These are phyloP conservation scores for Clarkia xantiana DNA, from an alignment of 345 rosid genomes.

Conservation along the genomic window DNA sequence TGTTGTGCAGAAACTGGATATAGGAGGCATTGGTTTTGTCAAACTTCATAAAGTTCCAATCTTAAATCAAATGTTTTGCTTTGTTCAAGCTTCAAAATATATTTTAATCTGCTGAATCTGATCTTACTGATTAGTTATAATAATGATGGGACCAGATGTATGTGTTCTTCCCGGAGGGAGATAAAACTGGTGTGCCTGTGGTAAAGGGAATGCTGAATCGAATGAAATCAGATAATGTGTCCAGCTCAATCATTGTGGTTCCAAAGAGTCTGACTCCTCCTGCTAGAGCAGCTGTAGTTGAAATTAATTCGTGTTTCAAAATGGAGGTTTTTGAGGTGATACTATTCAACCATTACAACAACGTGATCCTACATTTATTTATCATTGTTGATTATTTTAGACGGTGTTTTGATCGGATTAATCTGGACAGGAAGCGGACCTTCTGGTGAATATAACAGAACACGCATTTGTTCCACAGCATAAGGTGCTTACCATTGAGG, in stretches of 20 bases:
- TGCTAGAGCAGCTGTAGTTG: conserved; percentile 22
- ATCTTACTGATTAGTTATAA: neutral
- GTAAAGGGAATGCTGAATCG: conserved; percentile 19
- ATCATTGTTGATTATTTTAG: neutral
- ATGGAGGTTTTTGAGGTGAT: conserved; percentile 39
- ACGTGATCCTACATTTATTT: neutral
- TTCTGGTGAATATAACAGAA: conserved; percentile 33
- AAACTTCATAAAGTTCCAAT: no score
- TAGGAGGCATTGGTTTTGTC: neutral
- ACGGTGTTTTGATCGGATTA: neutral
- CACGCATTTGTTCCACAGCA: conserved; percentile 37
- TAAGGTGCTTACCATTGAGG: conserved; percentile 29
- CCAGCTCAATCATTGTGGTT: conserved; percentile 30
- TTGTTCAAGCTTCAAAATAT: neutral
- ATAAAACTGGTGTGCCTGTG: conserved; percentile 32
- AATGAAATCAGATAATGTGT: conserved; percentile 30
- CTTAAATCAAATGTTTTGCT: neutral
- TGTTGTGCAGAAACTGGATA: neutral
- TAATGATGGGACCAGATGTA: conserved; percentile 24
- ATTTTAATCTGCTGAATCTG: neutral
- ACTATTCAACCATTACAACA: no score
- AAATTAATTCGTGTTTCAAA: conserved; percentile 20
- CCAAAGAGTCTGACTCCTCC: conserved; percentile 23
- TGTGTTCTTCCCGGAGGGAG: conserved; percentile 37
- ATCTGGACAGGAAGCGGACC: conserved; percentile 34